Conservation (phyloP, 768 basidiomycete species). For the Pleurotus giganteus region DNA sequence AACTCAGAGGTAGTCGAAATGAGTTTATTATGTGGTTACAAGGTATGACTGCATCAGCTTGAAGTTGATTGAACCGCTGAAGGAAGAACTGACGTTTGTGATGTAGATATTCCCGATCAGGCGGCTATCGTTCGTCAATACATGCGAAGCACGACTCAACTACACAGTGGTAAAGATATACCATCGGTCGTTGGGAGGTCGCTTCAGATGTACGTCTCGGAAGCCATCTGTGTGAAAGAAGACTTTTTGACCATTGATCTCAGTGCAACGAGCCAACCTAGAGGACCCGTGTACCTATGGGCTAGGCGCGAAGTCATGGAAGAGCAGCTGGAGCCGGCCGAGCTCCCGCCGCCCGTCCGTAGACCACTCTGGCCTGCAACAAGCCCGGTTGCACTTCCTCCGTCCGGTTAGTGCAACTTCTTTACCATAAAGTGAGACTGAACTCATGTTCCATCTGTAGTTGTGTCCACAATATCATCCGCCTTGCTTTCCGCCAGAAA, state of each 20-base stretch:
- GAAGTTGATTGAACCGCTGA: not conserved
- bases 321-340: slow-evolving; percentile 46
- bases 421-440: not conserved
- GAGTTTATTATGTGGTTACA: slow-evolving; percentile 77
- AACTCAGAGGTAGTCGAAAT: slow-evolving; percentile 62
- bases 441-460: slow-evolving; percentile 17
- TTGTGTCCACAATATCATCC: slow-evolving; percentile 36
- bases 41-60: slow-evolving; percentile 32
- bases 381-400: slow-evolving; percentile 46
- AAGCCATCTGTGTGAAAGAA: not conserved
- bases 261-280: slow-evolving; percentile 69
- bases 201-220: slow-evolving; percentile 59
- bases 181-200: slow-evolving; percentile 53
- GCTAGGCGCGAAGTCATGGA: slow-evolving; percentile 71
- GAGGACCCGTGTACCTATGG: slow-evolving; percentile 75
- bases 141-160: slow-evolving; percentile 65
- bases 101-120: slow-evolving; percentile 67
- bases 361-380: slow-evolving; percentile 50
- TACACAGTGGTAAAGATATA: slow-evolving; percentile 51
- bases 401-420: slow-evolving; percentile 21
- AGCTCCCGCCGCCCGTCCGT: slow-evolving; percentile 28
- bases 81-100: not conserved
- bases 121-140: slow-evolving; percentile 70
- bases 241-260: not conserved
- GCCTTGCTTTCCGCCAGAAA: slow-evolving; percentile 48